Base-by-base conservation (phyloP, 352 stramenopile genomes). In the Phytophthora ohioensis region DNA sequence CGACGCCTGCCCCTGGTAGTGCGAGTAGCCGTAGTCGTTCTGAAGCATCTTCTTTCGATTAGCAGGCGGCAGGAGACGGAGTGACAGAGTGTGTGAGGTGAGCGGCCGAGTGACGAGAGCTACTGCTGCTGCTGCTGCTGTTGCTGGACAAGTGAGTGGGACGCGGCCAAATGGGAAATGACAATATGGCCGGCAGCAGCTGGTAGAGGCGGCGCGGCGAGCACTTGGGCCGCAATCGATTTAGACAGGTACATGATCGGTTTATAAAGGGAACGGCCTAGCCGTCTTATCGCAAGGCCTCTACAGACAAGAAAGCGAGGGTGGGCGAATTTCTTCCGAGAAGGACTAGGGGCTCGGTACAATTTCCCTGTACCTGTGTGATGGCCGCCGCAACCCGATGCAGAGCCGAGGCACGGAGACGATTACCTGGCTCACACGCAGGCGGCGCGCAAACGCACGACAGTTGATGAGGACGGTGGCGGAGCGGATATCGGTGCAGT, bases 91-190 rank as follows among this genome's bases (percentile, higher is more conserved):
- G 38, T 34, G 21, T 39, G 53, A 65, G 54, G 30, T 32, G 42
- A 36, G 55, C 31, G 55, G 8, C 42, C 5, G 65, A 57, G 36
- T 52, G 53, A 55, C 39, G 60, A 42, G 49, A 42, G 35, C n/a
- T 21, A 41, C 15, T 42, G 45, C 9, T 10, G 30, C 41, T 46
- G 41, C 41, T 56, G 58, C 51, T 46, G 34, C 46, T 52, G 46
- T 21, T 41, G 53, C 2, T 45, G 42, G 15, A 46, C 41, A n/a
- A 55, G 64, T 78, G 78, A 41, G 75, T 70, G 63, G 65, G 69
- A 75, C 66, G 71, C 45, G 73, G 76, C 84, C 84, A 88, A 91
- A 90, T 90, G 80, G 81, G 52, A 79, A 91, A 91, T 91, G 84
- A 82, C 82, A 89, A 87, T 71, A 80, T 84, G 80, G 72, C 55